Conservation (phyloP, 371 early-diverging fungal species). For the Parasitella parasitica region DNA sequence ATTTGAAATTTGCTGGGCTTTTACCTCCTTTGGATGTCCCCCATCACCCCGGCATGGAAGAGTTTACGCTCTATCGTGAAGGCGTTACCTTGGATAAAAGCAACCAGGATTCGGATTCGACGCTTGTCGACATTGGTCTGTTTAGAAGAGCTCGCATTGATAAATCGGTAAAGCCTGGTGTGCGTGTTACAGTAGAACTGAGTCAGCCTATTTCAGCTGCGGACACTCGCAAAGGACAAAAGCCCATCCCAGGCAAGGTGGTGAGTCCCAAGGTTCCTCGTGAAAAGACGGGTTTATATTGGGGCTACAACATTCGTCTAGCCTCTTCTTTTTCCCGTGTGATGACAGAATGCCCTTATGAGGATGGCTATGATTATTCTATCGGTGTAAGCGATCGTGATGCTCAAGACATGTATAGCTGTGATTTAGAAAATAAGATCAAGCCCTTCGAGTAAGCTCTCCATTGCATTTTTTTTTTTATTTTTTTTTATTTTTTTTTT, state of each 20-base stretch:
- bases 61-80: slow-evolving; percentile 62
- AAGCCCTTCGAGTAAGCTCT: slow-evolving; percentile 26
- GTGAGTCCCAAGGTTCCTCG: slow-evolving; percentile 66
- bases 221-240: slow-evolving; percentile 47
- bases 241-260: slow-evolving; percentile 56
- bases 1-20: slow-evolving; percentile 70
- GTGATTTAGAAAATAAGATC: slow-evolving; percentile 25
- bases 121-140: slow-evolving; percentile 67
- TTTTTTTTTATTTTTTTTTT: no score
- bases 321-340: slow-evolving; percentile 65
- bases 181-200: slow-evolving; percentile 73
- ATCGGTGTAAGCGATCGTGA: slow-evolving; percentile 72
- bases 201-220: slow-evolving; percentile 42
- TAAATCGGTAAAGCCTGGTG: slow-evolving; percentile 56
- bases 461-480: no score
- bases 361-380: slow-evolving; percentile 70
- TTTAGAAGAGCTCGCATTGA: slow-evolving; percentile 58
- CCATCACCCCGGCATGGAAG: slow-evolving; percentile 69
- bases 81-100: slow-evolving; percentile 60
- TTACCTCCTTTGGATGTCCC: slow-evolving; percentile 72
- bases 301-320: slow-evolving; percentile 74
- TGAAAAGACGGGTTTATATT: slow-evolving; percentile 68
- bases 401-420: slow-evolving; percentile 38
- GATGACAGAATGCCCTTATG: slow-evolving; percentile 61
- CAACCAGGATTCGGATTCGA: slow-evolving; percentile 41